phyloP scores from a whole-genome alignment of 192 early-diverging fungal species.

The Coemansia sp. region DNA sequence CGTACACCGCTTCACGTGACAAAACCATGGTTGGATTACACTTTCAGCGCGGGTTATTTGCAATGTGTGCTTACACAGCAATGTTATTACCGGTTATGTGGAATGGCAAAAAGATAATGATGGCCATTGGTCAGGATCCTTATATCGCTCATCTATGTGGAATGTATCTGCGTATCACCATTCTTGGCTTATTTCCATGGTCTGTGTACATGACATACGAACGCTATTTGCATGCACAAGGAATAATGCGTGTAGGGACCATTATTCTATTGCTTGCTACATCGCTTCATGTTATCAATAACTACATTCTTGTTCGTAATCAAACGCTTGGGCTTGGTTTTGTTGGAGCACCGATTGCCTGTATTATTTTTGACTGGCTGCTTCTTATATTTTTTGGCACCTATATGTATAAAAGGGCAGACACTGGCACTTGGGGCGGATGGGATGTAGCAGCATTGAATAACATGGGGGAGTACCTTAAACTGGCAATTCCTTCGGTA shows the following conservation, averaged over 20 bases:
- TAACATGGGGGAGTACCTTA: slow-evolving; percentile 59
- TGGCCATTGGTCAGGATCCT: slow-evolving; percentile 68
- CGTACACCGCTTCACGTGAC: too few species aligned
- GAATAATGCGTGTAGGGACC: slow-evolving; percentile 78
- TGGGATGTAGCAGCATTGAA: slow-evolving; percentile 68
- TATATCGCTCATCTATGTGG: slow-evolving; percentile 61
- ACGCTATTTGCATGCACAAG: slow-evolving; percentile 82
- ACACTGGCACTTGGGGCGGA: slow-evolving; percentile 80
- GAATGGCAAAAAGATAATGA: slow-evolving; percentile 65
- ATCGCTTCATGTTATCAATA: slow-evolving; percentile 69
- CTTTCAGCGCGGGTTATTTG: slow-evolving; percentile 70
- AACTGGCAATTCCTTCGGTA: slow-evolving; percentile 74
- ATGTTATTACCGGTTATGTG: slow-evolving; percentile 67
- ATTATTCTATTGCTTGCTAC: slow-evolving; percentile 64
- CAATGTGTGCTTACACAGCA: slow-evolving; percentile 63
- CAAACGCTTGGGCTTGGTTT: slow-evolving; percentile 64
- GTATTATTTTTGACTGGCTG: slow-evolving; percentile 64
- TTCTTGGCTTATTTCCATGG: slow-evolving; percentile 70
- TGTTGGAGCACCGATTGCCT: slow-evolving; percentile 78
- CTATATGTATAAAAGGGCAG: slow-evolving; percentile 62
- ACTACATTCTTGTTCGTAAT: slow-evolving; percentile 76
- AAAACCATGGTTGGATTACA: too few species aligned
- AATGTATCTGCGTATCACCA: slow-evolving; percentile 60
- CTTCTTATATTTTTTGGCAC: slow-evolving; percentile 61
- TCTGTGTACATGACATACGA: slow-evolving; percentile 76